phyloP scores from a whole-genome alignment of 768 basidiomycete genomes.

The Dioszegia aurantiaca region DNA sequence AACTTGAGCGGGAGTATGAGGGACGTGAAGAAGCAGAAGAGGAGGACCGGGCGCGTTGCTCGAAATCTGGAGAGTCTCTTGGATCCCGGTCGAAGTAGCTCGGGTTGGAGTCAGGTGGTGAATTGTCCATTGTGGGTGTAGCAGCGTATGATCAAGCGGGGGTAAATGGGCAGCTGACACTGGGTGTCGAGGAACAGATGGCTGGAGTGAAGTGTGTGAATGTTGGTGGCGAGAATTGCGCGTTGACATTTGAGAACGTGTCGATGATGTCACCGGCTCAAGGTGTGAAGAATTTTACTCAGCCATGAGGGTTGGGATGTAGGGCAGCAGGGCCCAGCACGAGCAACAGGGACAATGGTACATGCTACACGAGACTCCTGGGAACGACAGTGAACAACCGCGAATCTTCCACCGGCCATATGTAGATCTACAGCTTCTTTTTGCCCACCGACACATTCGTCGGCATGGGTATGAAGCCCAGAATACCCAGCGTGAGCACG shows the following conservation, averaged over 20 bases:
- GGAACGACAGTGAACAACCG: too few species aligned
- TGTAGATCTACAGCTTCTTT: conserved; percentile 21
- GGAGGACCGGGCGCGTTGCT: neutral
- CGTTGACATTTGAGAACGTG: conserved; percentile 1
- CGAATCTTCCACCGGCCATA: conserved; percentile 3
- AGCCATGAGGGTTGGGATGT: too few species aligned
- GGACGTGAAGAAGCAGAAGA: conserved; percentile 7
- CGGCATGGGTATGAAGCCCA: conserved; percentile 47
- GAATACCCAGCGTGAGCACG: conserved; percentile 40
- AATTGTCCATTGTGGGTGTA: conserved; percentile 3
- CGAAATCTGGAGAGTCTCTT: neutral
- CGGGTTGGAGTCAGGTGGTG: neutral
- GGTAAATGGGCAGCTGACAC: neutral
- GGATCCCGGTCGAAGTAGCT: conserved; percentile 6
- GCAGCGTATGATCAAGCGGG: too few species aligned
- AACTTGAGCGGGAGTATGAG: conserved; percentile 16
- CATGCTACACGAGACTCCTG: too few species aligned
- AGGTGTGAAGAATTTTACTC: too few species aligned
- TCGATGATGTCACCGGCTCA: conserved; percentile 1
- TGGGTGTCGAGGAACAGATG: too few species aligned
- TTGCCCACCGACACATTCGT: conserved; percentile 28
- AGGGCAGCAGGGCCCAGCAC: neutral
- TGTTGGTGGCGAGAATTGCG: neutral
- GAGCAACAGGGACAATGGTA: neutral
- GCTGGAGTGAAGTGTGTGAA: neutral